A percentile compares a stretch with the other conserved stretches of the same genome.
These are phyloP conservation scores for Chenopodium suecicum DNA, from an alignment of 148 eudicot species.

Conservation along the genomic window DNA sequence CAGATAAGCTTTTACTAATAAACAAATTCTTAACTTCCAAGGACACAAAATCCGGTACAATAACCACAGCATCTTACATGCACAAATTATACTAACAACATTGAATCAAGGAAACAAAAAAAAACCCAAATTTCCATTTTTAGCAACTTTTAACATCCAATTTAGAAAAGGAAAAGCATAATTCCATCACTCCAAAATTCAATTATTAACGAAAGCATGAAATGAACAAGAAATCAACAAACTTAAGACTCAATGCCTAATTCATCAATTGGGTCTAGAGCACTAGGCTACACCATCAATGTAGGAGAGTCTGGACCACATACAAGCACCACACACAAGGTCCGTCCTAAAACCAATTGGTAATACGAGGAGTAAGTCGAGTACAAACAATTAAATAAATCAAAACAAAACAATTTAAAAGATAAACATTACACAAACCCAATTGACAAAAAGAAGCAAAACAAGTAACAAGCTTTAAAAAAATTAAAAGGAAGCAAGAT, in stretches of 20 bases:
- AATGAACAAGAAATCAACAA: neutral
- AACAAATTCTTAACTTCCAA: neutral
- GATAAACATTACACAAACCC: conserved; percentile 17
- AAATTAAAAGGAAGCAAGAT: too few relatives aligned
- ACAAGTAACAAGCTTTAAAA: neutral
- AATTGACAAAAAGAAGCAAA: neutral
- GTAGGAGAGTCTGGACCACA: too few relatives aligned
- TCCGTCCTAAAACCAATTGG: too few relatives aligned
- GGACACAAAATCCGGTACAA: neutral
- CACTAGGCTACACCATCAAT: too few relatives aligned
- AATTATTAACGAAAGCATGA: neutral
- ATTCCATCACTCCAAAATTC: neutral
- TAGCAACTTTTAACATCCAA: neutral
- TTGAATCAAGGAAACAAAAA: neutral
- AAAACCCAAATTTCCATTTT: neutral
- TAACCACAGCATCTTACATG: conserved; percentile 4
- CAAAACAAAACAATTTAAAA: neutral
- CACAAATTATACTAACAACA: neutral
- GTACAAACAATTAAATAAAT: too few relatives aligned
- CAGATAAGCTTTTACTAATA: neutral
- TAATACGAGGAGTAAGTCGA: too few relatives aligned
- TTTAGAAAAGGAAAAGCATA: neutral
- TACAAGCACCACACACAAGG: too few relatives aligned
- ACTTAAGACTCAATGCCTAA: too few relatives aligned
- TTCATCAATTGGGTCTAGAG: too few relatives aligned